Base-by-base conservation (phyloP, 2,329 filamentous ascomycete species). In the Apiospora koreana region DNA sequence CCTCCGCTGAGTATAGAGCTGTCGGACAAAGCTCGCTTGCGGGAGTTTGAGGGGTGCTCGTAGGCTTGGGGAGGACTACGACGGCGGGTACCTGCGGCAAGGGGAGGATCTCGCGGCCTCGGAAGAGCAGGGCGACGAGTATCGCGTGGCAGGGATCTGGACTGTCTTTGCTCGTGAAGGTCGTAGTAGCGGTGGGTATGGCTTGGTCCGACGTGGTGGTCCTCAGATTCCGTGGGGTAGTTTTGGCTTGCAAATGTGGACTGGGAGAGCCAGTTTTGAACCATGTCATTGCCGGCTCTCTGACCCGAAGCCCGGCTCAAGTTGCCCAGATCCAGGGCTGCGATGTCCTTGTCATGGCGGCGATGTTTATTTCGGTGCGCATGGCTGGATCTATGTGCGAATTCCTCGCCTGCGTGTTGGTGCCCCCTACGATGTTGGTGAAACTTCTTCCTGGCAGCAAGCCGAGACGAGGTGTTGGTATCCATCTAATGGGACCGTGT, bases 191-290 rank as follows among this genome's bases (percentile, higher is more conserved):
- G 54, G 54, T 62, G 54, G 54, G 31, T 62, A 62, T 62, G n/a
- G 54, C 1, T n/a, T 62, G 54, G 54, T 62, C 18, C 54, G 35
- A n/a, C 31, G 3, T 38, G 31, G 50, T 31, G 31, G 50, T 31
- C 28, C 54, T 62, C 64, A 3, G 38, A 42, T 66, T 21, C 64
- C 42, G 64, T 66, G 64, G 64, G 42, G 38, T 42, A 42, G 64
- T 45, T 43, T 66, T 66, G 64, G 64, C 9, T 45, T 66, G 64
- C 38, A 42, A 66, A 28, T 45, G 38, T 45, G 38, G 64, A 42
- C 41, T 66, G 64, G 23, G 66, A 74, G 69, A 79, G 72, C 78
- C 78, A 79, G 67, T 70, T 75, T 71, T 77, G 71, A 66, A 79
- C 76, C 68, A 74, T 68, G 65, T 71, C 72, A 72, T 75, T 71